A percentile compares a stretch with the other conserved stretches of the same genome.
These are phyloP conservation scores for Pyrrhoderma lamaoense DNA, from an alignment of 1,284 basidiomycete species.

Conservation along the genomic window DNA sequence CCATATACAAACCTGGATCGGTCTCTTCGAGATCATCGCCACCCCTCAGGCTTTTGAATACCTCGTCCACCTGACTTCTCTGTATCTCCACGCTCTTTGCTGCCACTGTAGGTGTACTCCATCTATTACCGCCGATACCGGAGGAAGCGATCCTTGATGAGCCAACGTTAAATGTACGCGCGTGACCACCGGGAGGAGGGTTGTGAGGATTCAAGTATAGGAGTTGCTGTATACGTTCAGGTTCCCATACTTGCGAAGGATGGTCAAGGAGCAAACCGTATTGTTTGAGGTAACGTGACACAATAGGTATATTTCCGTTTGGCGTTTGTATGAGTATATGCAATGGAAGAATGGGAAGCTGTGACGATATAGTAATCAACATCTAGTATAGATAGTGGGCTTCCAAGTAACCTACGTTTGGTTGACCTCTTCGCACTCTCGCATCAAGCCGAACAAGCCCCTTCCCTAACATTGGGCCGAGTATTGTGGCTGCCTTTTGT, in stretches of 20 bases:
- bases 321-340: slow-evolving; percentile 88
- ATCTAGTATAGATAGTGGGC: slow-evolving; percentile 19
- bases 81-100: slow-evolving; percentile 87
- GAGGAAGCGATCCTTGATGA: slow-evolving; percentile 36
- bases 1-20: slow-evolving; percentile 63
- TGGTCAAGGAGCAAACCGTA: slow-evolving; percentile 74
- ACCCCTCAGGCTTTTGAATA: slow-evolving; percentile 83
- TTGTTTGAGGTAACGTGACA: slow-evolving; percentile 68
- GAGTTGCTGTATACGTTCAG: slow-evolving; percentile 48
- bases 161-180: slow-evolving; percentile 33
- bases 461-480: slow-evolving; percentile 76
- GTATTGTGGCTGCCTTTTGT: slow-evolving; percentile 65
- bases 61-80: slow-evolving; percentile 86
- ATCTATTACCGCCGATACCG: slow-evolving; percentile 39
- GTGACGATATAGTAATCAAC: slow-evolving; percentile 10
- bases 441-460: slow-evolving; percentile 83
- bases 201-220: slow-evolving; percentile 89
- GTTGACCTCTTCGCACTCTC: slow-evolving; percentile 56
- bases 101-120: slow-evolving; percentile 52
- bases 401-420: slow-evolving; percentile 45
- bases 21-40: slow-evolving; percentile 85
- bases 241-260: slow-evolving; percentile 55
- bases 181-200: slow-evolving; percentile 64
- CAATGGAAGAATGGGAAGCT: slow-evolving; percentile 76
- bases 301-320: slow-evolving; percentile 80